Conservation (phyloP, 2,329 filamentous ascomycete genomes). For the Balansia obtecta region DNA sequence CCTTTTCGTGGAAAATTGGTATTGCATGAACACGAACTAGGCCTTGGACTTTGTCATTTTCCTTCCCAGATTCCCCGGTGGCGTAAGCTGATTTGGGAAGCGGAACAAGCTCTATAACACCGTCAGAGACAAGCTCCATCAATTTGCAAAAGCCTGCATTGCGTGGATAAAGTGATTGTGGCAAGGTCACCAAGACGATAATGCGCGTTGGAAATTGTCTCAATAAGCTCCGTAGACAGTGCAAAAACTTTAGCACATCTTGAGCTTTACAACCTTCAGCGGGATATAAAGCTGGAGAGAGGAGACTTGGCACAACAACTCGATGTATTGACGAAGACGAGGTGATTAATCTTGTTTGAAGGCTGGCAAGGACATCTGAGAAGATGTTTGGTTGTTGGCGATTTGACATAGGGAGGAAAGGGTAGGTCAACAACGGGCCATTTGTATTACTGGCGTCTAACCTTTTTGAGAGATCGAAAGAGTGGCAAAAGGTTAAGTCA, state of each 20-base stretch:
- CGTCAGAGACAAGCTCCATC: slow-evolving; percentile 76
- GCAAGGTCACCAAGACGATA: slow-evolving; percentile 64
- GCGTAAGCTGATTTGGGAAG: slow-evolving; percentile 43
- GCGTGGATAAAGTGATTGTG: slow-evolving; percentile 68
- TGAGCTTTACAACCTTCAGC: slow-evolving; percentile 56
- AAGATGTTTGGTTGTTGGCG: slow-evolving; percentile 30
- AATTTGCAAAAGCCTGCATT: slow-evolving; percentile 65
- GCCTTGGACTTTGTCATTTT: slow-evolving; percentile 62
- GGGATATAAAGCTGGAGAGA: slow-evolving; percentile 78
- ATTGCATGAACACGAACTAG: slow-evolving; percentile 73
- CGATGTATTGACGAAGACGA: slow-evolving; percentile 59
- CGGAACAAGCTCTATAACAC: slow-evolving; percentile 72
- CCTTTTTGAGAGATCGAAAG: slow-evolving; percentile 58
- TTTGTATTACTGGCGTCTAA: slow-evolving; percentile 37
- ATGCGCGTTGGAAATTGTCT: slow-evolving; percentile 52
- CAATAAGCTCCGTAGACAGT: slow-evolving; percentile 63
- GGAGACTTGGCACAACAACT: slow-evolving; percentile 69
- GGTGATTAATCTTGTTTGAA: slow-evolving; percentile 42
- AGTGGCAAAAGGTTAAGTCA: slow-evolving; percentile 47
- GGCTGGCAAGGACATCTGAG: slow-evolving; percentile 45
- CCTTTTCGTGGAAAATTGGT: slow-evolving; percentile 78
- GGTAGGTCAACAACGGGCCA: slow-evolving; percentile 36
- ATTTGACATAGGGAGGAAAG: slow-evolving; percentile 28
- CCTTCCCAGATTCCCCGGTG: slow-evolving; percentile 44
- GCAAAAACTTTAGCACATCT: slow-evolving; percentile 68